Evolutionary conservation across 768 basidiomycete species (phyloP).

Genomic region (Serendipita vermifera): DNA sequence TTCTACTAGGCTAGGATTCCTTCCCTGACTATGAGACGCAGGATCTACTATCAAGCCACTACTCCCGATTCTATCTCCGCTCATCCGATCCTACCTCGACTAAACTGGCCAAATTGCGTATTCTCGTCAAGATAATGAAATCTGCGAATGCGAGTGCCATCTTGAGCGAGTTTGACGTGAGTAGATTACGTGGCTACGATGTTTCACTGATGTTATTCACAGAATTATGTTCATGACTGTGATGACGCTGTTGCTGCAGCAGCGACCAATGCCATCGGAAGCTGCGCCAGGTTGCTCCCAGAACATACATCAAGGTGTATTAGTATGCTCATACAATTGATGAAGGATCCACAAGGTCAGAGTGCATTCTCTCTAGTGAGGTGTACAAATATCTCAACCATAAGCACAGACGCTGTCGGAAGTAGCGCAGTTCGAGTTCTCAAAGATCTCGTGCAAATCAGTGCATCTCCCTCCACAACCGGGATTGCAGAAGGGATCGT

Average conservation of each 20-base stretch:
- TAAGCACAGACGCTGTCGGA: constrained; percentile 52
- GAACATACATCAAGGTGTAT: constrained; percentile 61
- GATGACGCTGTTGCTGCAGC: constrained; percentile 59
- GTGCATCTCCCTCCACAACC: constrained; percentile 21
- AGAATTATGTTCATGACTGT: constrained; percentile 76
- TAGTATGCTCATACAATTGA: constrained; percentile 60
- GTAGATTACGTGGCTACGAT: constrained; percentile 21
- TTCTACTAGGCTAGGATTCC: neutral
- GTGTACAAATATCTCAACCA: no score
- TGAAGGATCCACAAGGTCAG: constrained; percentile 63
- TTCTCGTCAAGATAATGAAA: constrained; percentile 54
- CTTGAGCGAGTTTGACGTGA: constrained; percentile 72
- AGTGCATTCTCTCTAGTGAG: neutral
- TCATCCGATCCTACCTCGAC: constrained; percentile 50
- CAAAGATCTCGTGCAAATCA: constrained; percentile 71
- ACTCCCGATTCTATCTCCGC: constrained; percentile 56
- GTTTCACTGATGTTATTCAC: neutral
- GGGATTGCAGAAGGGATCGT: neutral
- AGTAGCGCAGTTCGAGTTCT: constrained; percentile 73
- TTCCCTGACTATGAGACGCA: constrained; percentile 24
- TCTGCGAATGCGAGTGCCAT: constrained; percentile 55
- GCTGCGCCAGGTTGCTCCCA: constrained; percentile 54
- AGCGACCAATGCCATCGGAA: constrained; percentile 68
- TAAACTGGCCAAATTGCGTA: constrained; percentile 61
- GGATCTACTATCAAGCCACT: constrained; percentile 51